Percentiles rank a stretch among this genome's conserved stretches.
phyloP scores from a whole-genome alignment of 2,329 filamentous ascomycete genomes.

The Nemania diffusa region DNA sequence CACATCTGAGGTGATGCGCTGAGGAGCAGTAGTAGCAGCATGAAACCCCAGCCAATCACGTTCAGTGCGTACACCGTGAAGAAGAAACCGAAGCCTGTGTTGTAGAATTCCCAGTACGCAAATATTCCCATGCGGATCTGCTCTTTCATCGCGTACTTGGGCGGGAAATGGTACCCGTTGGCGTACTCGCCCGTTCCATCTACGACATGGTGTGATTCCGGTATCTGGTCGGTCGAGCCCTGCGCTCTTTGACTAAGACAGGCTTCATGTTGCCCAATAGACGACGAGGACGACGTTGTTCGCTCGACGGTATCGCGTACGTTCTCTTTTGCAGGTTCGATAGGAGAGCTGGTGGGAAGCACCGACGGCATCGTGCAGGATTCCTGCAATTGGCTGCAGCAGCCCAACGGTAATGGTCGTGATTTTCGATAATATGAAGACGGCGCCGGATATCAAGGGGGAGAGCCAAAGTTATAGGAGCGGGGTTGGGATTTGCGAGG shows the following conservation, averaged over 20 bases:
- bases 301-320: conserved; percentile 24
- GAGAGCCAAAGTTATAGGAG: background rate
- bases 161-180: conserved; percentile 75
- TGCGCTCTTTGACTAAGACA: conserved; percentile 38
- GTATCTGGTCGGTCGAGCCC: conserved; percentile 34
- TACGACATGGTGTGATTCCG: conserved; percentile 39
- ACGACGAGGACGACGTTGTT: conserved; percentile 39
- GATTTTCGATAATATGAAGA: conserved; percentile 1
- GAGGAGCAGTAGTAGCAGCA: conserved; percentile 87
- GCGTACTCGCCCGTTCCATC: conserved; percentile 56
- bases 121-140: conserved; percentile 67
- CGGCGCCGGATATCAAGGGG: background rate
- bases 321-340: conserved; percentile 10
- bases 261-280: conserved; percentile 34
- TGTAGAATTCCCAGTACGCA: conserved; percentile 77
- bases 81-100: conserved; percentile 79
- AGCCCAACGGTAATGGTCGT: conserved; percentile 12
- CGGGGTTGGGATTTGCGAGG: conserved; percentile 2
- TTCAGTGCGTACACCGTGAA: conserved; percentile 84
- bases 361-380: conserved; percentile 30
- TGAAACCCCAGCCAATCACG: conserved; percentile 88
- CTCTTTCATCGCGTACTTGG: conserved; percentile 68
- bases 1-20: conserved; percentile 81
- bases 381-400: conserved; percentile 19
- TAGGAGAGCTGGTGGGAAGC: background rate